Base-by-base conservation (phyloP, 371 early-diverging fungal genomes). In the Mortierella sp. region DNA sequence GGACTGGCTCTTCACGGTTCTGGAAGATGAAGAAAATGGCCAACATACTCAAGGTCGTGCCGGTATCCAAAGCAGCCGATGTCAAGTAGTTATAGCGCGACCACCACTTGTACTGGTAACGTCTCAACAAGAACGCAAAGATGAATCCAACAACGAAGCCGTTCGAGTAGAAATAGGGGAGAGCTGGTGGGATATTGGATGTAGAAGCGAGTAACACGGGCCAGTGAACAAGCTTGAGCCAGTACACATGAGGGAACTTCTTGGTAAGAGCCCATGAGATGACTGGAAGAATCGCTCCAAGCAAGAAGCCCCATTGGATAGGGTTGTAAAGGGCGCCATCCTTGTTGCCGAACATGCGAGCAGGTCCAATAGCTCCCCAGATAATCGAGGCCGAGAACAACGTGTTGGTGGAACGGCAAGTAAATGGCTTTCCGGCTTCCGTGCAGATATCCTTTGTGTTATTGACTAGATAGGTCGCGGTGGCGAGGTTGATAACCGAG, bases 331-430 rank as follows among this genome's bases (percentile, higher is more conserved):
- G 18, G 2, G 73, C 86, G 3, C 56, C 52, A 47, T 67, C 68
- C 18, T 59, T 76, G 31, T 58, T 31, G n/a, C 89, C 92, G 66
- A 92, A 93, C 84, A 91, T 85, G n/a, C 81, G 83, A 4, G 66
- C 71, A 16, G 94, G 93, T 43, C 91, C 91, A 88, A 93, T 86
- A 5, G 88, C 84, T n/a, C 93, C 93, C 92, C 90, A 91, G 46
- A 92, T 89, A 27, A 91, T 72, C 19, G 89, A 90, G 8, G 91
- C 91, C 30, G 89, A 86, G 69, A 82, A 88, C 42, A 89, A 89
- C 16, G 89, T 88, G 30, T 80, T 72, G 14, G 91, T 87, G 58
- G 78, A 80, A 56, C 83, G 84, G 66, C 91, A 91, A 1, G 90
- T 90, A 64, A 84, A 87, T n/a, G 83, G 84, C 41, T 78, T 73